A percentile compares a stretch with the other conserved stretches of the same genome.
These are phyloP conservation scores for Metschnikowia rubicola DNA, from an alignment of 805 yeast species.

Conservation along the genomic window DNA sequence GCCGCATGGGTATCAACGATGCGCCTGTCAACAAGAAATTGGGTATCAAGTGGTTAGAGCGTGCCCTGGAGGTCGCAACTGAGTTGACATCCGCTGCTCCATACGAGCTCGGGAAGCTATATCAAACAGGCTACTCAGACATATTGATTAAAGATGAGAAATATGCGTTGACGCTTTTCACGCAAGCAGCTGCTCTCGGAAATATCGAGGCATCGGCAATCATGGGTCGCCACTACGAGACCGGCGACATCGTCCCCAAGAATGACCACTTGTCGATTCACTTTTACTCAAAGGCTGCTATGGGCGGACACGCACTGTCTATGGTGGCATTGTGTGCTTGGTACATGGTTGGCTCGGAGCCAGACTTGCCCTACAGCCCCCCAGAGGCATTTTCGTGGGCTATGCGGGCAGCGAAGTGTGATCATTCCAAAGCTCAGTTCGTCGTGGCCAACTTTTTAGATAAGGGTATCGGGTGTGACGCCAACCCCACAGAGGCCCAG, in stretches of 20 bases:
- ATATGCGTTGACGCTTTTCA: constrained; percentile 82
- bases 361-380: constrained; percentile 73
- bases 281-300: constrained; percentile 87
- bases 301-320: constrained; percentile 80
- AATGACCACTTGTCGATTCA: constrained; percentile 85
- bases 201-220: constrained; percentile 76
- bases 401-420: constrained; percentile 71
- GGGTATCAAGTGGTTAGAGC: constrained; percentile 89
- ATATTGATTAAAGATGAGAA: constrained; percentile 77
- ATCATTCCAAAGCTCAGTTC: constrained; percentile 77
- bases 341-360: constrained; percentile 90
- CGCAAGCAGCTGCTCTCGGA: constrained; percentile 86
- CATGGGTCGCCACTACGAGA: constrained; percentile 80
- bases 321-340: constrained; percentile 96
- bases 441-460: constrained; percentile 82
- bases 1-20: constrained; percentile 75
- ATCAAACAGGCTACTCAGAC: constrained; percentile 81
- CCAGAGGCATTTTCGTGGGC: constrained; percentile 96
- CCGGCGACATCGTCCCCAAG: constrained; percentile 70
- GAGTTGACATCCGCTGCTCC: constrained; percentile 92
- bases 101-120: constrained; percentile 82
- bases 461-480: constrained; percentile 80
- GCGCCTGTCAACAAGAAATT: constrained; percentile 69
- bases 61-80: constrained; percentile 82
- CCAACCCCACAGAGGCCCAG: constrained; percentile 54